Evolutionary conservation across 1,139 yeast genomes (phyloP).

Genomic region (Diutina sp.): DNA sequence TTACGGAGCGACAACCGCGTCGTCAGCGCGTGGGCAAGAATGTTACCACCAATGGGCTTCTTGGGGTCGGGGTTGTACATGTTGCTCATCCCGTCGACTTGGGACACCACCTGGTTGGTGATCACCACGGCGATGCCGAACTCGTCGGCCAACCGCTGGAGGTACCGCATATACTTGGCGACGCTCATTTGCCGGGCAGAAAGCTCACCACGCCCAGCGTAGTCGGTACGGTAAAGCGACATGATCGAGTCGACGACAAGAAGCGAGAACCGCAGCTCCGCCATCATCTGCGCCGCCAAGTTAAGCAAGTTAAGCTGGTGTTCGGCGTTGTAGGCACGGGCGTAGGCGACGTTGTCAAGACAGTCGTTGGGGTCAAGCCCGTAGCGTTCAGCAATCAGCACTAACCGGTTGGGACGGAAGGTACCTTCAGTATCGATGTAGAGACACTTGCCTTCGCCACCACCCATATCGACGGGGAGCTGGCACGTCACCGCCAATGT

Average conservation of each 20-base stretch:
- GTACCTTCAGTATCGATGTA: conserved; percentile 97
- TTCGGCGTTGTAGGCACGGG: conserved; percentile 94
- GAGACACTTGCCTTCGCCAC: conserved; percentile 96
- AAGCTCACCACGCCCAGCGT: conserved; percentile 90
- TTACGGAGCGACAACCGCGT: conserved; percentile 82
- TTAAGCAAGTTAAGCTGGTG: conserved; percentile 81
- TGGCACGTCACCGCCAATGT: conserved; percentile 96
- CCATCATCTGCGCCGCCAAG: conserved; percentile 94
- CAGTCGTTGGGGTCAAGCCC: conserved; percentile 94
- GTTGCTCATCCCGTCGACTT: conserved; percentile 82
- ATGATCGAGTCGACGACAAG: conserved; percentile 91
- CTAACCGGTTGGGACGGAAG: conserved; percentile 81
- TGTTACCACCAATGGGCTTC: conserved; percentile 97
- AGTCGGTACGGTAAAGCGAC: conserved; percentile 94
- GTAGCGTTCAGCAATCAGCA: conserved; percentile 82
- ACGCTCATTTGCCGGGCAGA: conserved; percentile 93
- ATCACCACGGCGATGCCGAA: conserved; percentile 98
- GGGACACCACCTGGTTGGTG: conserved; percentile 96
- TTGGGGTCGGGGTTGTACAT: conserved; percentile 95
- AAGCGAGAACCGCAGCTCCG: conserved; percentile 71
- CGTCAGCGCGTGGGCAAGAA: conserved; percentile 93
- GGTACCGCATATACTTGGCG: conserved; percentile 82
- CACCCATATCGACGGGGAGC: conserved; percentile 93
- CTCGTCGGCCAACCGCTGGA: conserved; percentile 92
- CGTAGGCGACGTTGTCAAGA: conserved; percentile 91